phyloP scores from a whole-genome alignment of 352 stramenopile genomes.

The Globisporangium heterothallicum region DNA sequence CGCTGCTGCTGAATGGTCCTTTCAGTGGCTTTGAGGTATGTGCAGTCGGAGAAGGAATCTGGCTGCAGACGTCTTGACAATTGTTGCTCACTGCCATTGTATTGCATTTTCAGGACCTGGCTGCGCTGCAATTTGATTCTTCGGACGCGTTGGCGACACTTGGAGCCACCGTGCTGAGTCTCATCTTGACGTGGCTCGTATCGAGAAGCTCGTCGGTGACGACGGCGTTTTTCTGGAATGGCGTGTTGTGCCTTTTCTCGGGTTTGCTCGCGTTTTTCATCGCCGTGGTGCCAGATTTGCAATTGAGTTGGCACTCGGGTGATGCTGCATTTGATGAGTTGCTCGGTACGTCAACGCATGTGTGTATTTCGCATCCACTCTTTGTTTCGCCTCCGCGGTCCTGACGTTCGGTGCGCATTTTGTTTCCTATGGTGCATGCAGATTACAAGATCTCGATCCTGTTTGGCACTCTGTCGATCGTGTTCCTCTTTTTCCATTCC shows the following conservation, averaged over 20 bases:
- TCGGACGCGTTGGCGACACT: constrained; percentile 45
- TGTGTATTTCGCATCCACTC: too few relatives aligned
- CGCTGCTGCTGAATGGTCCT: constrained; percentile 41
- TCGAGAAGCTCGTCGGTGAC: constrained; percentile 31
- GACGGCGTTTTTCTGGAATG: constrained; percentile 69
- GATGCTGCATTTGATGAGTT: constrained; percentile 54
- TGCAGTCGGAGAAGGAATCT: too few relatives aligned
- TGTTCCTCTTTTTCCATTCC: constrained; percentile 67
- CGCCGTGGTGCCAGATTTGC: constrained; percentile 50
- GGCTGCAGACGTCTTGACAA: too few relatives aligned
- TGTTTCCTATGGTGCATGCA: too few relatives aligned
- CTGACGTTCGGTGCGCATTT: not conserved
- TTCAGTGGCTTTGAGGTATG: constrained; percentile 50
- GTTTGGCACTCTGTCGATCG: constrained; percentile 43
- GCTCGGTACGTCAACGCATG: constrained; percentile 39
- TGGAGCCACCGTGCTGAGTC: constrained; percentile 22
- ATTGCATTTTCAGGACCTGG: constrained; percentile 30
- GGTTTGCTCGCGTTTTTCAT: constrained; percentile 50
- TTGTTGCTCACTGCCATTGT: constrained; percentile 2
- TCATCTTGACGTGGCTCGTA: constrained; percentile 36
- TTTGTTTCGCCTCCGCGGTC: too few relatives aligned
- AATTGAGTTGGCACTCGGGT: constrained; percentile 61
- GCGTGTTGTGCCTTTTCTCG: constrained; percentile 49
- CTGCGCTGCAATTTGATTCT: constrained; percentile 49
- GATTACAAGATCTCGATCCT: constrained; percentile 85